Conservation (phyloP, 805 yeast genomes). For the Ogataea saltuana region DNA sequence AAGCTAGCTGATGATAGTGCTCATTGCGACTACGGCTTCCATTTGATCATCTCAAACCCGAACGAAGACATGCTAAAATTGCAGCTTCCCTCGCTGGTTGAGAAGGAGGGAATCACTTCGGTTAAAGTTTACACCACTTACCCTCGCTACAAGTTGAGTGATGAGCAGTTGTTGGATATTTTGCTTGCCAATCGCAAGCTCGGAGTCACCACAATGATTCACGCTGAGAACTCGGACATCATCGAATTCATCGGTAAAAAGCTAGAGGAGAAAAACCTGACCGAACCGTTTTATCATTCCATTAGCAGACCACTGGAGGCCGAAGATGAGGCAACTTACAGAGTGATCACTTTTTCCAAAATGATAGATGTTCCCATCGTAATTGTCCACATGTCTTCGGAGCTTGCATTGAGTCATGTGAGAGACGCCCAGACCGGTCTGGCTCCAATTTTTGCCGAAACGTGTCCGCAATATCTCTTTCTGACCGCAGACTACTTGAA, state of each 20-base stretch:
- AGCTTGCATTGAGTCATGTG: constrained; percentile 42
- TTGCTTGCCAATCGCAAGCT: constrained; percentile 41
- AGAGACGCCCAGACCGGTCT: constrained; percentile 42
- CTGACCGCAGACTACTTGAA: constrained; percentile 42
- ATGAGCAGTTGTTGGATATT: constrained; percentile 41
- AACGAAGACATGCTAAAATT: constrained; percentile 18
- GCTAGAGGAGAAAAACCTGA: constrained; percentile 38
- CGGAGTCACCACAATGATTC: constrained; percentile 50
- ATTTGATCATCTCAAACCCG: constrained; percentile 40
- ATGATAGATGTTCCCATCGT: constrained; percentile 47
- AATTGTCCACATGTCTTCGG: constrained; percentile 50
- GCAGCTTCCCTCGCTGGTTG: constrained; percentile 37
- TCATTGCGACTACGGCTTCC: constrained; percentile 52
- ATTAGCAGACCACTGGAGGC: constrained; percentile 46
- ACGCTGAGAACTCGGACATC: constrained; percentile 53
- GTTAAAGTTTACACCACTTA: constrained; percentile 49
- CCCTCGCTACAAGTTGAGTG: constrained; percentile 42
- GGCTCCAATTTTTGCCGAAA: constrained; percentile 48
- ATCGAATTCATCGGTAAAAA: constrained; percentile 37
- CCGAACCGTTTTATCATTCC: constrained; percentile 47
- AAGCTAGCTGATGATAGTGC: constrained; percentile 35
- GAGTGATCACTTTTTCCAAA: constrained; percentile 46
- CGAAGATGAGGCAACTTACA: constrained; percentile 51
- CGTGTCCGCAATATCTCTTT: constrained; percentile 52
- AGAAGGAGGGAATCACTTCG: constrained; percentile 40